These are phyloP conservation scores for Sclerotinia sclerotiorum DNA, from an alignment of 2,329 filamentous ascomycete genomes.

Conservation along the genomic window DNA sequence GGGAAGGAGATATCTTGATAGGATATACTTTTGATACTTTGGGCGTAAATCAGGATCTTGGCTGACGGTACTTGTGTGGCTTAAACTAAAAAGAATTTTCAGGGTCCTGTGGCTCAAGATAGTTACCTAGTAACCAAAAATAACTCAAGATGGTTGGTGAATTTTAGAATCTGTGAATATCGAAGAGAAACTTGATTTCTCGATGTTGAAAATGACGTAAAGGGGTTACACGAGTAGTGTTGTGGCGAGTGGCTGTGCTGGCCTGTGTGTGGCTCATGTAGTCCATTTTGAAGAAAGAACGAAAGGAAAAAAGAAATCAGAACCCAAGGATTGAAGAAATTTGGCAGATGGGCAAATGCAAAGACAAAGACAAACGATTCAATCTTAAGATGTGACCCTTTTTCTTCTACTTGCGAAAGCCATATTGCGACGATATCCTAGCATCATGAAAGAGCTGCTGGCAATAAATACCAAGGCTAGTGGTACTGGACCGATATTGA, in stretches of 20 bases:
- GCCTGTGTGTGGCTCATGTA: not conserved
- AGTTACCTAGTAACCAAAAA: not conserved
- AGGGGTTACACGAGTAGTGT: not conserved
- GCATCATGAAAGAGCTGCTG: not conserved
- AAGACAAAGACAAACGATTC: not conserved
- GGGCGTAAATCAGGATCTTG: not conserved
- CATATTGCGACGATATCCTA: not conserved
- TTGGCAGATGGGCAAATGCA: not conserved
- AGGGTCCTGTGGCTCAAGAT: conserved; percentile 13
- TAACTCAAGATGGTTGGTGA: not conserved
- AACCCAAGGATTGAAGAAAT: too few relatives aligned
- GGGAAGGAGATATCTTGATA: not conserved
- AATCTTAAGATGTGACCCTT: not conserved
- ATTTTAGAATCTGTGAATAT: not conserved
- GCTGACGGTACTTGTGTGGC: conserved; percentile 8
- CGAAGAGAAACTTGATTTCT: conserved; percentile 14
- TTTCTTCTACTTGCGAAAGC: not conserved
- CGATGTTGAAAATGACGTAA: not conserved
- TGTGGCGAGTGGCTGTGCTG: not conserved
- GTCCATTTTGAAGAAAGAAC: not conserved
- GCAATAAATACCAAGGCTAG: not conserved
- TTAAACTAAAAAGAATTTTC: not conserved
- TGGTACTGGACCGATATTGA: not conserved
- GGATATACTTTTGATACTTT: not conserved
- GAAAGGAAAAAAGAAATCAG: not conserved